Conservation (phyloP, 176 grass and related monocot genomes). For the Lolium rigidum region DNA sequence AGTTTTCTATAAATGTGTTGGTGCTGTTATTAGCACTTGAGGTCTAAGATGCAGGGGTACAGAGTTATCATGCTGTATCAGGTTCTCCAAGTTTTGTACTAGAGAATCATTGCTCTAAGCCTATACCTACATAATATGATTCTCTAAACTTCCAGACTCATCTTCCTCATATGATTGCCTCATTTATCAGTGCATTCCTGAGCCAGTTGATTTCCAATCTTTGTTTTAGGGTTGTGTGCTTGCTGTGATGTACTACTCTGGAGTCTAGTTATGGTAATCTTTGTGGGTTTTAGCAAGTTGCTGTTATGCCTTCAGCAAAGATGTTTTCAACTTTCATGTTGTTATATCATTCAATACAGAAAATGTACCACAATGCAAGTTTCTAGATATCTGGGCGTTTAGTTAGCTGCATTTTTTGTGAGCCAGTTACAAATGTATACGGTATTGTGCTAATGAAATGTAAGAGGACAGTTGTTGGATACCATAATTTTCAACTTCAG, state of each 20-base stretch:
- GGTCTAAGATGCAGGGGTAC: background rate
- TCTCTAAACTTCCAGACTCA: slow-evolving; percentile 25
- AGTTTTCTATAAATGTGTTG: slow-evolving; percentile 33
- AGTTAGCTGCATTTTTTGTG: background rate
- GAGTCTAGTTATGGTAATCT: slow-evolving; percentile 9
- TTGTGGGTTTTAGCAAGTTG: background rate
- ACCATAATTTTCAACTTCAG: slow-evolving; percentile 16
- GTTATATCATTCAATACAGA: background rate
- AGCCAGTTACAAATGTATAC: slow-evolving; percentile 18
- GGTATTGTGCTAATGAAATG: background rate
- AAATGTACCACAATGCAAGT: background rate
- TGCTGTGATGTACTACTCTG: background rate
- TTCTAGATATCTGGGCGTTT: slow-evolving; percentile 18
- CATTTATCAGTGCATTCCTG: slow-evolving; percentile 16
- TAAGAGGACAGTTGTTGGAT: background rate
- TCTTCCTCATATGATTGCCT: background rate
- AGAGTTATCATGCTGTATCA: slow-evolving; percentile 24
- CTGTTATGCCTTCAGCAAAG: slow-evolving; percentile 16
- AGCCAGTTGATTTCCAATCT: slow-evolving; percentile 16
- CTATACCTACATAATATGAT: background rate
- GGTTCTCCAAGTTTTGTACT: slow-evolving; percentile 23
- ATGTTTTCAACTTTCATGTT: slow-evolving; percentile 27
- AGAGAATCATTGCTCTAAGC: slow-evolving; percentile 9
- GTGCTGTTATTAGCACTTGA: slow-evolving; percentile 9
- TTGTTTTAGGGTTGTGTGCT: slow-evolving; percentile 15